Percentiles rank a stretch among this genome's conserved stretches.
Conservation (phyloP, 352 stramenopile species). For the Pythium oligandrum region DNA sequence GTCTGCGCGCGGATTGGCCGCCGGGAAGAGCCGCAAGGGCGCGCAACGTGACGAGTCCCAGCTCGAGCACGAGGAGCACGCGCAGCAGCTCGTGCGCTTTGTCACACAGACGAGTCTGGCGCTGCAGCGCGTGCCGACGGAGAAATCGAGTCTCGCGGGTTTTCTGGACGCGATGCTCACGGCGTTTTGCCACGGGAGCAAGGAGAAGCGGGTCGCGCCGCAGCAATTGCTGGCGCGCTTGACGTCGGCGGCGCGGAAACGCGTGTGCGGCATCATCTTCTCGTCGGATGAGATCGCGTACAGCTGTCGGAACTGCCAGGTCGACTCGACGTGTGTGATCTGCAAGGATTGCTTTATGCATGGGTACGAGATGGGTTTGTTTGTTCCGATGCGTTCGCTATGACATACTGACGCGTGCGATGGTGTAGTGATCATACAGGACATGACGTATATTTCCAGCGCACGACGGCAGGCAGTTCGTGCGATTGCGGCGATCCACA, state of each 20-base stretch:
- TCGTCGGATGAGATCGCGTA: constrained; percentile 83
- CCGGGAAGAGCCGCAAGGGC: constrained; percentile 20
- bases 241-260: constrained; percentile 52
- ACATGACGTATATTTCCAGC: constrained; percentile 86
- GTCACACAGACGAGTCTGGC: constrained; percentile 36
- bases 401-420: background rate
- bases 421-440: constrained; percentile 52
- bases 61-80: constrained; percentile 21
- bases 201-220: constrained; percentile 40
- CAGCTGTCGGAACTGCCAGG: constrained; percentile 84
- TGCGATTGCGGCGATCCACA: constrained; percentile 83
- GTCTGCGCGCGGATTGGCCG: constrained; percentile 15
- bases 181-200: constrained; percentile 36
- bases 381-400: background rate
- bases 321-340: constrained; percentile 83
- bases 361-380: constrained; percentile 31
- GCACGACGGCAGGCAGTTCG: constrained; percentile 79
- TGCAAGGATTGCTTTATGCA: constrained; percentile 85
- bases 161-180: constrained; percentile 54
- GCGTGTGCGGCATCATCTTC: constrained; percentile 83
- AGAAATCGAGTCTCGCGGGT: constrained; percentile 10
- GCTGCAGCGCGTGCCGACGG: constrained; percentile 11
- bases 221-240: constrained; percentile 64
- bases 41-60: constrained; percentile 2
- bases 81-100: constrained; percentile 44